These are phyloP conservation scores for Thalia dealbata DNA, from an alignment of 176 grass and related monocot genomes.

Conservation along the genomic window DNA sequence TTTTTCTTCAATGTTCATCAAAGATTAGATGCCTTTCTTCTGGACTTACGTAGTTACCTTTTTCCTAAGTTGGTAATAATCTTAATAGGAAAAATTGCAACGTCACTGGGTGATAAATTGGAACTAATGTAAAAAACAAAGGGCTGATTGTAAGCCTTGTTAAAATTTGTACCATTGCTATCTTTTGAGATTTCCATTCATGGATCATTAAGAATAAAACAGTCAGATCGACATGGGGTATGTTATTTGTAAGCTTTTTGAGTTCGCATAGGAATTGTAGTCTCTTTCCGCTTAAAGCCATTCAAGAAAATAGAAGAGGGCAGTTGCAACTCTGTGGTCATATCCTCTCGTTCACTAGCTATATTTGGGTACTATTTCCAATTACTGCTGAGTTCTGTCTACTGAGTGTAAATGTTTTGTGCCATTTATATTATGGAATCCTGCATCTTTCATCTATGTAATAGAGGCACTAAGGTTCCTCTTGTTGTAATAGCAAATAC, in stretches of 20 bases:
- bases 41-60: neutral
- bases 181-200: too few species aligned
- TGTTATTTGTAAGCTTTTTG: too few species aligned
- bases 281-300: neutral
- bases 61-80: neutral
- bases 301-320: neutral
- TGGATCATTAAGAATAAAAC: too few species aligned
- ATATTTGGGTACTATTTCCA: neutral
- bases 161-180: too few species aligned
- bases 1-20: constrained; percentile 14
- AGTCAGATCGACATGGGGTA: too few species aligned
- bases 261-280: too few species aligned
- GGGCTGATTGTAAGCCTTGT: too few species aligned
- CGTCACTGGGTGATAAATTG: neutral
- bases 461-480: neutral
- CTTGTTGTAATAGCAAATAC: neutral
- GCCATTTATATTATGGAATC: too few species aligned
- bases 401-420: neutral
- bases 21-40: constrained; percentile 12
- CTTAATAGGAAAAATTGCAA: neutral
- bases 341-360: neutral
- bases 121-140: neutral
- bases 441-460: too few species aligned
- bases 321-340: neutral
- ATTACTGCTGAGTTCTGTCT: neutral